These are phyloP conservation scores for Grosmannia clavigera DNA, from an alignment of 2,329 filamentous ascomycete genomes.

Conservation along the genomic window DNA sequence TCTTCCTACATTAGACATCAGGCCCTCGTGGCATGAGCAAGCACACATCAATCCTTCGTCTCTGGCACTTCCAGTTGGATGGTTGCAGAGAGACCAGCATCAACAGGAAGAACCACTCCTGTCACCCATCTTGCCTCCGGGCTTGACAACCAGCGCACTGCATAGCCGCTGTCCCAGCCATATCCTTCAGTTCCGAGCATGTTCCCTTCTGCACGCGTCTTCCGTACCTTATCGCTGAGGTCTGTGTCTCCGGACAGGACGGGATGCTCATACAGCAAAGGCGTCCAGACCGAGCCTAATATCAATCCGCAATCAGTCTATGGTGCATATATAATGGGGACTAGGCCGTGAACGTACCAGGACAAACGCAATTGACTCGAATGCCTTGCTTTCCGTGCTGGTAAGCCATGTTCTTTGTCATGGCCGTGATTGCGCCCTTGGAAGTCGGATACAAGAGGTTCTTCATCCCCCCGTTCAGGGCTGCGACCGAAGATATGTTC, in stretches of 20 bases:
- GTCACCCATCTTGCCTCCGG: constrained; percentile 3
- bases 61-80: neutral
- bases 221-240: neutral
- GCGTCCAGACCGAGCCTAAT: neutral
- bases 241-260: neutral
- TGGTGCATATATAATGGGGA: neutral
- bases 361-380: constrained; percentile 32
- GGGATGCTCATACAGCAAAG: neutral
- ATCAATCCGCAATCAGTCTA: neutral
- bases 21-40: too few species aligned
- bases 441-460: constrained; percentile 32
- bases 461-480: constrained; percentile 31
- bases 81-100: neutral
- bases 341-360: constrained; percentile 7
- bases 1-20: too few species aligned
- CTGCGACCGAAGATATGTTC: constrained; percentile 51
- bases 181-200: constrained; percentile 1
- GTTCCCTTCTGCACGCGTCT: neutral
- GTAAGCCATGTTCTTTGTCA: constrained; percentile 38
- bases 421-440: constrained; percentile 35
- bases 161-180: constrained; percentile 1
- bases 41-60: neutral
- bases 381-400: constrained; percentile 33
- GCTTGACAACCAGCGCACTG: constrained; percentile 2
- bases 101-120: neutral